Base-by-base conservation (phyloP, 2,329 filamentous ascomycete species). In the Endocalyx cinctus region DNA sequence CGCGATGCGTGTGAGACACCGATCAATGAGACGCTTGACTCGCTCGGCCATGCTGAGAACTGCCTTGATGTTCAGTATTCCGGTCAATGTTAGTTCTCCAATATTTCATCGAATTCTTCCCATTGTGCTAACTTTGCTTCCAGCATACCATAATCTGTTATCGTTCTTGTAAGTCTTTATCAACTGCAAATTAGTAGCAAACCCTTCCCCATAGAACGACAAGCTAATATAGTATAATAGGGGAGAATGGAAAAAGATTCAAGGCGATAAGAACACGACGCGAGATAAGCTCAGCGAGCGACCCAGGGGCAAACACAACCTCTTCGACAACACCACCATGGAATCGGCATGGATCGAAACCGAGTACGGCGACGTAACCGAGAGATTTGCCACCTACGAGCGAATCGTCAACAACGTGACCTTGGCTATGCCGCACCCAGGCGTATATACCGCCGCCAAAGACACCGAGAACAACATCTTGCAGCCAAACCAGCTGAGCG, bases 391-490 rank as follows among this genome's bases (percentile, higher is more conserved):
- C 5, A 51, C 66, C 10, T 55, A 74, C 33, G 59, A 64, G 0
- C 68, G 83, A 17, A 67, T 83, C 23, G 64, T 90, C 47, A 85
- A 88, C 52, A 88, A 89, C 42, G 76, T 87, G 17, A 84, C 82
- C 0, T 67, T 89, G 44, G 83, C 84, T 0, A 82, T 89, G 72
- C 86, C 86, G 0, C 86, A 92, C 47, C 67, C 79, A 1, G 77
- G 64, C 27, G 69, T 92, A 0, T 77, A 83, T 20, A 58, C 66
- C 10, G 84, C 85, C 1, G 79, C 82, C 0, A 72, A 66, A 7
- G 66, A 82, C 43, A 58, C 67, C 0, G 54, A 60, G 7, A 90
- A 90, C 47, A 55, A 61, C 0, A 85, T 92, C 18, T 58, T 85
- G 7, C 85, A 90, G 46, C 85, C 86, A 0, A 65, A 69, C 6